These are phyloP conservation scores for Wickerhamomyces bovis DNA, from an alignment of 805 yeast genomes.

Conservation along the genomic window DNA sequence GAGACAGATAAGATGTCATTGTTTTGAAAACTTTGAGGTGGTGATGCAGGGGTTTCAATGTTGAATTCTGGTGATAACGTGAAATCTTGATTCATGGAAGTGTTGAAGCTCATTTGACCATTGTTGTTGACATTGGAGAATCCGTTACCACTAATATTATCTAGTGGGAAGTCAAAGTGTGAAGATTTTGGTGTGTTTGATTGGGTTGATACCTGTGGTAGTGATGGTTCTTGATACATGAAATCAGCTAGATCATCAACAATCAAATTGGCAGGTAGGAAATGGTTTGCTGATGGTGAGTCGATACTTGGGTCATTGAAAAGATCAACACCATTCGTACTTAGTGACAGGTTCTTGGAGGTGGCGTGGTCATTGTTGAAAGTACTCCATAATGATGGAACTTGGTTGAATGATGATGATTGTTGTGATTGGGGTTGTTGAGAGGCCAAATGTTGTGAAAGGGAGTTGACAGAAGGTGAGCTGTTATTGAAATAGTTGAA, in stretches of 20 bases:
- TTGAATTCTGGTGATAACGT: slow-evolving; percentile 5
- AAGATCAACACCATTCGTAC: slow-evolving; percentile 7
- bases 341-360: slow-evolving; percentile 5
- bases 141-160: background rate
- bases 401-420: slow-evolving; percentile 1
- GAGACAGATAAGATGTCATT: slow-evolving; percentile 19
- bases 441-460: background rate
- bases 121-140: background rate
- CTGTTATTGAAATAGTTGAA: slow-evolving; percentile 6
- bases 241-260: slow-evolving; percentile 20
- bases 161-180: background rate
- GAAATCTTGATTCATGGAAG: background rate
- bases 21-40: slow-evolving; percentile 6
- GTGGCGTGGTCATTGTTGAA: background rate
- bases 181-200: background rate
- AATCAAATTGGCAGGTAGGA: slow-evolving; percentile 31
- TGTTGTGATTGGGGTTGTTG: background rate
- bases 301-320: slow-evolving; percentile 24
- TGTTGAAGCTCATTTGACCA: background rate
- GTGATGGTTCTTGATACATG: background rate
- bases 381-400: slow-evolving; percentile 6
- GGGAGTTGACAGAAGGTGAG: slow-evolving; percentile 10
- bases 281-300: slow-evolving; percentile 28
- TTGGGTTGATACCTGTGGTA: background rate
- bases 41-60: slow-evolving; percentile 5